Percentiles rank a stretch among this genome's conserved stretches.
These are phyloP conservation scores for Trichocladium antarcticum DNA, from an alignment of 495 filamentous ascomycete species.

Conservation along the genomic window DNA sequence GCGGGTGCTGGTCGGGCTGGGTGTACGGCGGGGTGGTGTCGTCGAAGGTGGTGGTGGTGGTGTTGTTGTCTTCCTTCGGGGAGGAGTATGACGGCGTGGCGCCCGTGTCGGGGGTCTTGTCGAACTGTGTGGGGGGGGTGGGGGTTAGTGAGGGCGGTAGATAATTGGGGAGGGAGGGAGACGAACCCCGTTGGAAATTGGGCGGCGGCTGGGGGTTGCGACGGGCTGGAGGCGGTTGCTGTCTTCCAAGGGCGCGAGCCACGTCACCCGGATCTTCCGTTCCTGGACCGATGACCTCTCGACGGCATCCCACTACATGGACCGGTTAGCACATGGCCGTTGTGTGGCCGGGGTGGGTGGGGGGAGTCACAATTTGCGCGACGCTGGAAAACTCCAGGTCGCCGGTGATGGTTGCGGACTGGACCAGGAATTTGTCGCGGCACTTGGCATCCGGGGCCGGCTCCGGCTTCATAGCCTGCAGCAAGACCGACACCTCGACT, in stretches of 20 bases:
- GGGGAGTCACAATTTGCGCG: conserved; percentile 58
- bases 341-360: background rate
- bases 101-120: conserved; percentile 22
- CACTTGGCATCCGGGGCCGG: conserved; percentile 76
- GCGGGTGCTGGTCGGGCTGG: too few relatives aligned
- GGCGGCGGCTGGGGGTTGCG: conserved; percentile 21
- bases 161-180: background rate
- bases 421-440: conserved; percentile 96
- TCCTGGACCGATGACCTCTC: conserved; percentile 70
- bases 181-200: conserved; percentile 24
- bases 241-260: conserved; percentile 42
- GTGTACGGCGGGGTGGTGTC: conserved; percentile 6
- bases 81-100: conserved; percentile 23
- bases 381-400: conserved; percentile 75
- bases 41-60: conserved; percentile 7
- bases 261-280: conserved; percentile 91
- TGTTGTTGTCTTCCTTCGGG: conserved; percentile 14
- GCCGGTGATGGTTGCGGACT: conserved; percentile 73
- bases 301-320: conserved; percentile 59
- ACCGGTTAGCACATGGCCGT: conserved; percentile 19
- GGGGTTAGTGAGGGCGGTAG: background rate
- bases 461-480: conserved; percentile 96
- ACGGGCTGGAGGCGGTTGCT: conserved; percentile 10
- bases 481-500: conserved; percentile 87
- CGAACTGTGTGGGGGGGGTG: conserved; percentile 13